Evolutionary conservation across 371 early-diverging fungal species (phyloP).

Genomic region (Basidiobolus meristosporus): DNA sequence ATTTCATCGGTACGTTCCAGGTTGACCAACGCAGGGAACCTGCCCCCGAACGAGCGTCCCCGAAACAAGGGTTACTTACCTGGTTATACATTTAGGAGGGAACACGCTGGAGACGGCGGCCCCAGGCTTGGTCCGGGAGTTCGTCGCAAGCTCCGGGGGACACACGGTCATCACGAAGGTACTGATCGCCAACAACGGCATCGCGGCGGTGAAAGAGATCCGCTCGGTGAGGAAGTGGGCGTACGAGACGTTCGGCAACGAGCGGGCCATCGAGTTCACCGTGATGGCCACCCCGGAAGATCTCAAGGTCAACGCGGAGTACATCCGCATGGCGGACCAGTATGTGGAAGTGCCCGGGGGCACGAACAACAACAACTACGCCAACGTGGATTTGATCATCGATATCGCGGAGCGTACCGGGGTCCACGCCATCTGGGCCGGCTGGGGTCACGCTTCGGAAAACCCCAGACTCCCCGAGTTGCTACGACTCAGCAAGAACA

Average conservation of each 20-base stretch:
- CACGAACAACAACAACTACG: slow-evolving; percentile 92
- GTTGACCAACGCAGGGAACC: too few relatives aligned
- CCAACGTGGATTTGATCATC: slow-evolving; percentile 93
- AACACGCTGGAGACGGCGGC: too few relatives aligned
- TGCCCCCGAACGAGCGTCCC: too few relatives aligned
- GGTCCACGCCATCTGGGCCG: slow-evolving; percentile 76
- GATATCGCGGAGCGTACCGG: slow-evolving; percentile 91
- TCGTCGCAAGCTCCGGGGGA: slow-evolving; percentile 58
- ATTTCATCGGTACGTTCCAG: too few relatives aligned
- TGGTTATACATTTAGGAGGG: too few relatives aligned
- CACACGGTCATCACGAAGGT: slow-evolving; percentile 78
- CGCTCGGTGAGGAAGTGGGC: slow-evolving; percentile 95
- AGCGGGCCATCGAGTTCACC: slow-evolving; percentile 87
- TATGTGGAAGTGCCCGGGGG: slow-evolving; percentile 96
- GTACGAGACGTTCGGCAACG: slow-evolving; percentile 93
- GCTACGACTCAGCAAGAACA: slow-evolving; percentile 53
- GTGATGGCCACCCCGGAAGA: slow-evolving; percentile 98
- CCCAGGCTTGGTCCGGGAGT: slow-evolving; percentile 39
- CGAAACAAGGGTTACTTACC: too few relatives aligned
- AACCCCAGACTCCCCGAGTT: slow-evolving; percentile 90
- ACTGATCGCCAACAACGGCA: slow-evolving; percentile 97
- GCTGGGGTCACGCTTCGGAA: slow-evolving; percentile 98
- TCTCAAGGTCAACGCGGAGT: slow-evolving; percentile 90
- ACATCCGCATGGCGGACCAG: slow-evolving; percentile 96
- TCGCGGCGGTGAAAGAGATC: slow-evolving; percentile 98